Evolutionary conservation across 148 eudicot species (phyloP).

Genomic region (Suaeda aralocaspica): DNA sequence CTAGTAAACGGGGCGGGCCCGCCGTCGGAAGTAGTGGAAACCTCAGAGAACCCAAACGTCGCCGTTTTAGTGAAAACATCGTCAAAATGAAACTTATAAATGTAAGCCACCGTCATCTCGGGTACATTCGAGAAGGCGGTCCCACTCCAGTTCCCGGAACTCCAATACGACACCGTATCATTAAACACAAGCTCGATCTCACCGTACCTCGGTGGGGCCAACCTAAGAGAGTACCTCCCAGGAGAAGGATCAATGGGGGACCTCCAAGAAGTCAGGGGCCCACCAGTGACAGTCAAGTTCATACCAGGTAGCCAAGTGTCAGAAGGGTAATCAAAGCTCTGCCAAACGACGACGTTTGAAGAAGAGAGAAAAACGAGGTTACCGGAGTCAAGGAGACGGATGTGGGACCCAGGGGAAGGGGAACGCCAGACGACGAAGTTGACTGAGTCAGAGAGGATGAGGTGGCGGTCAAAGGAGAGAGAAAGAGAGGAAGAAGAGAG

Average conservation of each 20-base stretch:
- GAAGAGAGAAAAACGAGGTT: slow-evolving; percentile 36
- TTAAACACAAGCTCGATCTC: slow-evolving; percentile 55
- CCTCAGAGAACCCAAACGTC: slow-evolving; percentile 60
- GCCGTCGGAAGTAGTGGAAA: slow-evolving; percentile 26
- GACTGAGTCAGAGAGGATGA: slow-evolving; percentile 30
- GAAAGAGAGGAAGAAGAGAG: slow-evolving; percentile 29
- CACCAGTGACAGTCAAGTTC: slow-evolving; percentile 43
- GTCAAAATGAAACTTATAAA: slow-evolving; percentile 56
- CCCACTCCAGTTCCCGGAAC: slow-evolving; percentile 70
- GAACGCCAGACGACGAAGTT: slow-evolving; percentile 40
- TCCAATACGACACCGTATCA: slow-evolving; percentile 44
- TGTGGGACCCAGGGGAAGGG: slow-evolving; percentile 14
- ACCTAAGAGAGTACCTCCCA: slow-evolving; percentile 56
- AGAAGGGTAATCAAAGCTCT: slow-evolving; percentile 65
- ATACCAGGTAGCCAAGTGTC: slow-evolving; percentile 89
- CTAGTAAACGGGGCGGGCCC: slow-evolving; percentile 60
- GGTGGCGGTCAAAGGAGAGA: slow-evolving; percentile 36
- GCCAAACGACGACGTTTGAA: slow-evolving; percentile 46
- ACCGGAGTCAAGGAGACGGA: slow-evolving; percentile 53
- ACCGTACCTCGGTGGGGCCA: slow-evolving; percentile 52
- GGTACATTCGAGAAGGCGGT: slow-evolving; percentile 54
- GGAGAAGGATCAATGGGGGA: slow-evolving; percentile 51
- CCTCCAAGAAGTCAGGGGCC: slow-evolving; percentile 48
- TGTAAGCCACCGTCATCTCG: slow-evolving; percentile 69
- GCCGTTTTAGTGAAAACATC: slow-evolving; percentile 46